Percentiles rank a stretch among this genome's conserved stretches.
Evolutionary conservation across 2,329 filamentous ascomycete species (phyloP).

Genomic region (Chaetomiaceae sp.): DNA sequence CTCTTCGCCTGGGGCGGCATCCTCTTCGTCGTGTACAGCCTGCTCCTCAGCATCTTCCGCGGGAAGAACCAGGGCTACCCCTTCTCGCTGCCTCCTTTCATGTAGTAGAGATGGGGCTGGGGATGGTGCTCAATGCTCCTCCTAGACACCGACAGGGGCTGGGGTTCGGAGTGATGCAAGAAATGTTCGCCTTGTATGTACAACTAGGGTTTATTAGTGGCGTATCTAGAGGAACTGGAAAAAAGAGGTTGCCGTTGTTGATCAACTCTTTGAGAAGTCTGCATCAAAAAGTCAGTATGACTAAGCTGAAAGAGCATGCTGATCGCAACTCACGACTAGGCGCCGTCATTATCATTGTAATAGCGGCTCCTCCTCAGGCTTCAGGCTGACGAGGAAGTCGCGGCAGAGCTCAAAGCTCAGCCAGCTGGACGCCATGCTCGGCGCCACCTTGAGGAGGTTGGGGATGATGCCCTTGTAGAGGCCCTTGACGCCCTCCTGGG

Average conservation of each 20-base stretch:
- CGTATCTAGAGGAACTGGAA: constrained; percentile 17
- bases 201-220: constrained; percentile 14
- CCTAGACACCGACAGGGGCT: background rate
- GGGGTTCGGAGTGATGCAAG: background rate
- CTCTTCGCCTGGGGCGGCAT: constrained; percentile 75
- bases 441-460: constrained; percentile 93
- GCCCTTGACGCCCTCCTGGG: constrained; percentile 77
- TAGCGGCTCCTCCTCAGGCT: constrained; percentile 38
- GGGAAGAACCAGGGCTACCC: constrained; percentile 94
- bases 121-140: background rate
- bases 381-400: constrained; percentile 71
- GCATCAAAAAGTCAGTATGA: background rate
- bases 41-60: constrained; percentile 88
- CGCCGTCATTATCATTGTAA: constrained; percentile 29
- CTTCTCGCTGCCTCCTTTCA: constrained; percentile 88
- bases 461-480: constrained; percentile 96
- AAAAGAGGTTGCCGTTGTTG: constrained; percentile 4
- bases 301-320: too few relatives aligned
- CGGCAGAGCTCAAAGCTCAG: constrained; percentile 92
- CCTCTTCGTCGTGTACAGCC: constrained; percentile 83
- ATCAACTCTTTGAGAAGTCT: background rate
- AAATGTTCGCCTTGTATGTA: constrained; percentile 11
- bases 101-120: constrained; percentile 42
- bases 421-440: constrained; percentile 98
- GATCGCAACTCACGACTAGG: background rate